Evolutionary conservation across 495 filamentous ascomycete species (phyloP).

Genomic region (Cenococcum geophilum): DNA sequence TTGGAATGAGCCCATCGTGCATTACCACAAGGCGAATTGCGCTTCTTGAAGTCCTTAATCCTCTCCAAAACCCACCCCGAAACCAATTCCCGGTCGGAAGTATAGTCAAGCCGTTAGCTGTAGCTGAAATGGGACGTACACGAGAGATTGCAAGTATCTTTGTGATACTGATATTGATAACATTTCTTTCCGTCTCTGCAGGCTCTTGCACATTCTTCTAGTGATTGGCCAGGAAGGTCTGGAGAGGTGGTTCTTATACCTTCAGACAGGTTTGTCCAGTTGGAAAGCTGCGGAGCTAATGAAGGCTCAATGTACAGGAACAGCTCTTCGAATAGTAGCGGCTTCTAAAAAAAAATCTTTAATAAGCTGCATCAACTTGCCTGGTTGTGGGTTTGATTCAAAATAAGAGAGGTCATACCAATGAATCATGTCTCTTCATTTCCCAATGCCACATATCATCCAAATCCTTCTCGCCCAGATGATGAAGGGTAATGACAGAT

Average conservation of each 20-base stretch:
- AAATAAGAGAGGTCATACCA: too few species aligned
- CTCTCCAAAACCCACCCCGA: constrained; percentile 25
- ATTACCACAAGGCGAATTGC: constrained; percentile 12
- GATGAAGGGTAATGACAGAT: constrained; percentile 24
- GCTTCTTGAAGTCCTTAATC: constrained; percentile 18
- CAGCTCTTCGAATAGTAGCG: constrained; percentile 24
- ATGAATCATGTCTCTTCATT: background rate
- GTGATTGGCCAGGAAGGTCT: constrained; percentile 8
- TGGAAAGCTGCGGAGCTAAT: constrained; percentile 2
- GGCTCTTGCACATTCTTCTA: constrained; percentile 19
- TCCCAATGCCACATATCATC: constrained; percentile 21
- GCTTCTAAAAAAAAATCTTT: constrained; percentile 6
- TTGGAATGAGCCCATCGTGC: constrained; percentile 25
- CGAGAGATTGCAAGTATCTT: constrained; percentile 15
- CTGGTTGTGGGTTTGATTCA: too few species aligned
- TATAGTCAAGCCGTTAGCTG: constrained; percentile 5
- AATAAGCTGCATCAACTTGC: too few species aligned
- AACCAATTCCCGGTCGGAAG: constrained; percentile 14
- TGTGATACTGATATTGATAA: constrained; percentile 21
- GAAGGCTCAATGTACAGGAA: constrained; percentile 19
- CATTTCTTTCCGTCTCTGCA: constrained; percentile 19
- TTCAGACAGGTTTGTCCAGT: constrained; percentile 30
- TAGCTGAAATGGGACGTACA: constrained; percentile 19
- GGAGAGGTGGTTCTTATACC: constrained; percentile 6
- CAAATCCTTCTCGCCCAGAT: constrained; percentile 20